Evolutionary conservation across 2,329 filamentous ascomycete species (phyloP), one percentile per base, ranked within the genome.

Genomic region (Macrophomina pseudophaseolina): DNA sequence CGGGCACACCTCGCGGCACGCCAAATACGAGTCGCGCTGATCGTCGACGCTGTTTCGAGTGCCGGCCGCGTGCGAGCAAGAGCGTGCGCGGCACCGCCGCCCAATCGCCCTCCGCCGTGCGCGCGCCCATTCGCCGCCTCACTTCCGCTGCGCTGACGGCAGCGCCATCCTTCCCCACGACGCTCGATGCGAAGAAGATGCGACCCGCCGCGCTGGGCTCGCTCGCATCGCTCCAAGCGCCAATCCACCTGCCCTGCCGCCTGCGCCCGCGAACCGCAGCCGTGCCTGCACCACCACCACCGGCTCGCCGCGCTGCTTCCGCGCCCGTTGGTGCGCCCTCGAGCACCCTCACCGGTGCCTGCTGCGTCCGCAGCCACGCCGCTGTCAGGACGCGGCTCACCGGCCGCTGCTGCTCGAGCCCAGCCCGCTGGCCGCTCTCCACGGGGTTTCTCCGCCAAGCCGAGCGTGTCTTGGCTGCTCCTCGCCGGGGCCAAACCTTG

Each of bases 21-120:
- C 56, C 40, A 42, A 60, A 62, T 62, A 62, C 58, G 58, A 62
- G 58, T 49, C 58, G 16, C 35, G 58, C 44, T 38, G 58, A 62
- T 62, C 58, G 58, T 44, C 42, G 30, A 38, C 58, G 42, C 58
- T 62, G 58, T 62, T 62, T 62, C 58, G 58, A 62, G 58, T 49
- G 58, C 58, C 58, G 58, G 58, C 58, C 58, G 58, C 58, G 58
- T 62, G 58, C 56, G 56, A 1, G 40, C 42, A 28, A 6, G 33
- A 12, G 49, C 49, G 49, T 52, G 54, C 28, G 40, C 18, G 56
- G 16, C 40, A 23, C 40, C 40, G 28, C 28, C 40, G 40, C 23
- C 56, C 35, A 56, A 42, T 40, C 35, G 53, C 35, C 1, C 33
- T 5, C 3, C 33, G 14, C n/a, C n/a, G 2, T 5, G 1, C 42